Conservation (phyloP, 352 stramenopile genomes). For the Sclerospora graminicola region DNA sequence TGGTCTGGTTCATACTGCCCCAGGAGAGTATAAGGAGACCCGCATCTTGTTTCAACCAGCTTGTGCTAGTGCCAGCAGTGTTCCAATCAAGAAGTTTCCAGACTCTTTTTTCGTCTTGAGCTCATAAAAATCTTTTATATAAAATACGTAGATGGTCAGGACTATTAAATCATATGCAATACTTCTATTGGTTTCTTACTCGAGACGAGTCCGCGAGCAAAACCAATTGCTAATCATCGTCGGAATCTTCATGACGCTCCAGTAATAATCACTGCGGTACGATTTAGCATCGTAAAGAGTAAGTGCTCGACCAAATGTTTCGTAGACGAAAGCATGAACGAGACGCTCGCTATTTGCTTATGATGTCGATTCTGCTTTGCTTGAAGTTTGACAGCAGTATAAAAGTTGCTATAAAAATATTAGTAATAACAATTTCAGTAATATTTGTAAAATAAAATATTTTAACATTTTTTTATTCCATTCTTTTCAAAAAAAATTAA, state of each 20-base stretch:
- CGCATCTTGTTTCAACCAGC: conserved; percentile 15
- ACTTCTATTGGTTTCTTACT: background rate
- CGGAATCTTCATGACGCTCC: conserved; percentile 26
- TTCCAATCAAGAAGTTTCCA: conserved; percentile 38
- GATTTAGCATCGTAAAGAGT: too few species aligned
- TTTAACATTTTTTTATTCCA: too few species aligned
- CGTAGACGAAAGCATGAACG: too few species aligned
- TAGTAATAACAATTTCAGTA: too few species aligned
- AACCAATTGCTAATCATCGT: conserved; percentile 53
- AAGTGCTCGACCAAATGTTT: too few species aligned
- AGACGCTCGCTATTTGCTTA: too few species aligned
- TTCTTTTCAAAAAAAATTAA: too few species aligned
- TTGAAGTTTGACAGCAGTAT: too few species aligned
- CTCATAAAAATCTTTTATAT: conserved; percentile 31
- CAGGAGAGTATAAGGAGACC: conserved; percentile 74
- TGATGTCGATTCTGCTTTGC: too few species aligned
- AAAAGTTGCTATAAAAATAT: too few species aligned
- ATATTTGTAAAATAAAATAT: too few species aligned
- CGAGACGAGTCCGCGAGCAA: conserved; percentile 23
- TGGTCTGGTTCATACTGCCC: conserved; percentile 59
- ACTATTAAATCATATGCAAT: background rate
- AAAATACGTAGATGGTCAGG: background rate
- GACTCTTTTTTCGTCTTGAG: conserved; percentile 28
- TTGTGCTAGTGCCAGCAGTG: conserved; percentile 47
- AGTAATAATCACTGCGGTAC: too few species aligned